phyloP scores from a whole-genome alignment of 108 stramenopile species.

The Licmophora abbreviata region DNA sequence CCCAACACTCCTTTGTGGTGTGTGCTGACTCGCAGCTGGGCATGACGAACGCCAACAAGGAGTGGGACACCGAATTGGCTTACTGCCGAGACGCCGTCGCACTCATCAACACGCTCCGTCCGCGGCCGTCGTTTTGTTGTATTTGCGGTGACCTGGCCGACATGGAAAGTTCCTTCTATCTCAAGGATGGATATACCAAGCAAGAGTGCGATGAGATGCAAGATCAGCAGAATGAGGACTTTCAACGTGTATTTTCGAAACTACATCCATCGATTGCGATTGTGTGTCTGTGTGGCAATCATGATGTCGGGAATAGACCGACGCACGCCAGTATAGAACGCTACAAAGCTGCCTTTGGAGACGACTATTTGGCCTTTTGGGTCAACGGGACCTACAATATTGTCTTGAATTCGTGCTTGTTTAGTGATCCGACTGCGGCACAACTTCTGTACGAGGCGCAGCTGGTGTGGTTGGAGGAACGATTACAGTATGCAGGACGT shows the following conservation, averaged over 20 bases:
- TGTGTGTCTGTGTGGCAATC: slow-evolving; percentile 81
- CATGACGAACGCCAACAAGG: slow-evolving; percentile 30
- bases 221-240: slow-evolving; percentile 46
- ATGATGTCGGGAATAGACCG: slow-evolving; percentile 74
- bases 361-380: slow-evolving; percentile 72
- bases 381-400: slow-evolving; percentile 57
- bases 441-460: slow-evolving; percentile 37
- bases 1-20: slow-evolving; percentile 54
- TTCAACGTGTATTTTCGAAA: slow-evolving; percentile 35
- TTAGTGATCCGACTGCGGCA: slow-evolving; percentile 35
- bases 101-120: slow-evolving; percentile 43
- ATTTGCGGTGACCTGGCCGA: slow-evolving; percentile 69
- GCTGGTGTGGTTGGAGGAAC: slow-evolving; percentile 51
- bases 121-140: slow-evolving; percentile 55
- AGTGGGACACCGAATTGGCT: slow-evolving; percentile 58
- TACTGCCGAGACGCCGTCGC: slow-evolving; percentile 38
- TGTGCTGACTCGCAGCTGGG: slow-evolving; percentile 65
- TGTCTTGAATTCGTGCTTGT: slow-evolving; percentile 49
- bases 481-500: slow-evolving; percentile 32
- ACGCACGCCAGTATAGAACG: slow-evolving; percentile 42
- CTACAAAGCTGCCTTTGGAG: slow-evolving; percentile 54
- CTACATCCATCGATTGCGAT: slow-evolving; percentile 64
- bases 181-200: slow-evolving; percentile 29
- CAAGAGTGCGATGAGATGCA: slow-evolving; percentile 59
- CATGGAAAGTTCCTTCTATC: slow-evolving; percentile 44